A percentile compares a stretch with the other conserved stretches of the same genome.
These are phyloP conservation scores for Aspergillus sp. DNA, from an alignment of 2,329 filamentous ascomycete genomes.

Conservation along the genomic window DNA sequence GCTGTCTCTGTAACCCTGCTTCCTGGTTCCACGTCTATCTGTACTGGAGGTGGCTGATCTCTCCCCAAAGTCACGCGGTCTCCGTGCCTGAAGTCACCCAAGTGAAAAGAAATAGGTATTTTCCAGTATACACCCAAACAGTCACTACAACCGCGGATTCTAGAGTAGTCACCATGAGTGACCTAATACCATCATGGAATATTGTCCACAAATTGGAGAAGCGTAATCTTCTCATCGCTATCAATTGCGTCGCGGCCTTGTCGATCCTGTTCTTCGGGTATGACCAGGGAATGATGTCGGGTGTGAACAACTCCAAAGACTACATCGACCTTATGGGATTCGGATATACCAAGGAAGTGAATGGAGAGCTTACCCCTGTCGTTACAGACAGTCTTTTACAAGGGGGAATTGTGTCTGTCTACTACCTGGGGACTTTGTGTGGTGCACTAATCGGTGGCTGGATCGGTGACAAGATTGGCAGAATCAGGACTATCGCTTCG, in stretches of 20 bases:
- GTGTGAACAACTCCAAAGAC: slow-evolving; percentile 66
- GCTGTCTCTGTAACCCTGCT: background rate
- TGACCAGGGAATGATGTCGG: slow-evolving; percentile 60
- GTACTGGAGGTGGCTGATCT: background rate
- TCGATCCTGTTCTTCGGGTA: slow-evolving; percentile 71
- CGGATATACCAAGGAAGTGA: slow-evolving; percentile 56
- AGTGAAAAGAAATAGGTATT: background rate
- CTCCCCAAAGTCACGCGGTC: background rate
- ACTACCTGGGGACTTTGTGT: slow-evolving; percentile 64
- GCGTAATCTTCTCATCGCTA: slow-evolving; percentile 57
- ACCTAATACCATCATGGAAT: slow-evolving; percentile 47
- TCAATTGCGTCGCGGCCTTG: slow-evolving; percentile 65
- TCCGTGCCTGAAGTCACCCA: background rate
- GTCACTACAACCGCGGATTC: background rate
- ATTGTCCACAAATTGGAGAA: slow-evolving; percentile 60
- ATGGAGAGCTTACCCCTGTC: slow-evolving; percentile 51
- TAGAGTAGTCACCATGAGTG: slow-evolving; percentile 32
- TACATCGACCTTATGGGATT: slow-evolving; percentile 68
- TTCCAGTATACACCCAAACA: background rate
- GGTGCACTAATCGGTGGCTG: slow-evolving; percentile 65
- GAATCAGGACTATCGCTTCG: slow-evolving; percentile 64
- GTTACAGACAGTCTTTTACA: slow-evolving; percentile 63
- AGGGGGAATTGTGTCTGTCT: slow-evolving; percentile 63
- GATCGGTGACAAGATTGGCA: slow-evolving; percentile 63
- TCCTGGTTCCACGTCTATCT: background rate